Evolutionary conservation across 2,329 filamentous ascomycete species (phyloP), one percentile per base, ranked within the genome.

Genomic region (Penicillium expansum): DNA sequence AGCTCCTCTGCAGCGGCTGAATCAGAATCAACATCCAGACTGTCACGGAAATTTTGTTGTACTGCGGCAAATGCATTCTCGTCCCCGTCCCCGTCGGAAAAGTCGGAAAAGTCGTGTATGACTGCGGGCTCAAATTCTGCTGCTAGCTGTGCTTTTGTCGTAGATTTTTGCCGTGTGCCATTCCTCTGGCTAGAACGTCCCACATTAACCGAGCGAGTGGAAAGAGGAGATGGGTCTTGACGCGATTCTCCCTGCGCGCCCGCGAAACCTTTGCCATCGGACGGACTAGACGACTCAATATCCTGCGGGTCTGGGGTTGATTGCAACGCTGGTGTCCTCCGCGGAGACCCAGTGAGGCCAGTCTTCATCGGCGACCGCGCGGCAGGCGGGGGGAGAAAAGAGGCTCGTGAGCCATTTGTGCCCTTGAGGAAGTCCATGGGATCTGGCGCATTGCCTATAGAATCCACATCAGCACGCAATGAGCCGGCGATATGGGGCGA

Each of bases 311-410:
- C 71, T 42, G 76, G 73, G 5, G 76, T 77, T n/a, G 76, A 77
- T 60, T 72, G 72, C 53, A 78, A 57, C 24, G 69, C 72, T 4
- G 74, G 72, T 5, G 76, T 77, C 56, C 75, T 71, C 43, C 76
- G 74, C 4, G 77, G 74, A 41, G 75, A 76, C 7, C 76, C 75
- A 48, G 70, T 72, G 51, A 79, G 63, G 27, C 73, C 71, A 20
- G 73, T 73, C 65, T 80, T 81, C 48, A 75, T 72, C 2, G 79
- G 78, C 20, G 79, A 80, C 52, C 75, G 73, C 10, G 76, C 75
- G 51, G 76, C 69, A 11, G 76, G 73, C 11, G 72, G 72, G 14
- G 72, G 76, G 4, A 77, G 59, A 50, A 71, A 74, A 35, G 71
- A 68, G 39, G 62, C 66, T 42, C 73, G 73, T 49, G 70, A 64